A percentile compares a stretch with the other conserved stretches of the same genome.
Evolutionary conservation across 306 rosid genomes (phyloP).

Genomic region (Lablab purpureus): DNA sequence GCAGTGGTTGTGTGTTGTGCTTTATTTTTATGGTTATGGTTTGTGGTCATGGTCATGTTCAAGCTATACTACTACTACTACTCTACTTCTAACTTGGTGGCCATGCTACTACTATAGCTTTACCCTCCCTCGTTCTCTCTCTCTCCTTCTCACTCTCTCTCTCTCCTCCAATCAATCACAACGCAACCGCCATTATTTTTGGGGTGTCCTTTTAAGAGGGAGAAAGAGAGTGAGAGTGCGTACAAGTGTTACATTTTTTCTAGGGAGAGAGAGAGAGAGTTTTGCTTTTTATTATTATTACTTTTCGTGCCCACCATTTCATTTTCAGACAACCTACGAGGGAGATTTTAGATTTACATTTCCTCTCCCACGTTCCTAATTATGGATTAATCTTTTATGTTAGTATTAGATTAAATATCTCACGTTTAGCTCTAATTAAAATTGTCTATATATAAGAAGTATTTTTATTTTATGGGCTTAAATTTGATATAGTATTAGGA

Average conservation of each 20-base stretch:
- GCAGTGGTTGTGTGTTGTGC: constrained; percentile 29
- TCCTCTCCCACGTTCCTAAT: background rate
- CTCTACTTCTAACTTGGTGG: background rate
- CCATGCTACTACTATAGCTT: constrained; percentile 60
- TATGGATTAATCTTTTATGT: background rate
- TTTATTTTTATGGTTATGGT: constrained; percentile 46
- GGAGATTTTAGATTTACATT: constrained; percentile 6
- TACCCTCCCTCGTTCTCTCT: constrained; percentile 9
- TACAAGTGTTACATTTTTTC: constrained; percentile 59
- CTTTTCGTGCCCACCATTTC: constrained; percentile 47
- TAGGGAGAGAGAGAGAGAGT: constrained; percentile 7
- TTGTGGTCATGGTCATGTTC: constrained; percentile 44
- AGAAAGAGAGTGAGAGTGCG: constrained; percentile 45
- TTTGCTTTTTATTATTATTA: constrained; percentile 27
- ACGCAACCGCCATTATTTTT: constrained; percentile 85
- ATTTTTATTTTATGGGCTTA: too few species aligned
- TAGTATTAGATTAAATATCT: too few species aligned
- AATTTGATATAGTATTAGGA: too few species aligned
- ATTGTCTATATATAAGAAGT: too few species aligned
- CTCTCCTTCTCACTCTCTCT: constrained; percentile 28
- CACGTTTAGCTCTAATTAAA: too few species aligned
- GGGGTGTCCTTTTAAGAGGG: constrained; percentile 61
- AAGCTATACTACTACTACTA: background rate
- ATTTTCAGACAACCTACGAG: constrained; percentile 47
- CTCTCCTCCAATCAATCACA: constrained; percentile 71